Conservation (phyloP, 2,329 filamentous ascomycete species). For the Aspergillus melleus region DNA sequence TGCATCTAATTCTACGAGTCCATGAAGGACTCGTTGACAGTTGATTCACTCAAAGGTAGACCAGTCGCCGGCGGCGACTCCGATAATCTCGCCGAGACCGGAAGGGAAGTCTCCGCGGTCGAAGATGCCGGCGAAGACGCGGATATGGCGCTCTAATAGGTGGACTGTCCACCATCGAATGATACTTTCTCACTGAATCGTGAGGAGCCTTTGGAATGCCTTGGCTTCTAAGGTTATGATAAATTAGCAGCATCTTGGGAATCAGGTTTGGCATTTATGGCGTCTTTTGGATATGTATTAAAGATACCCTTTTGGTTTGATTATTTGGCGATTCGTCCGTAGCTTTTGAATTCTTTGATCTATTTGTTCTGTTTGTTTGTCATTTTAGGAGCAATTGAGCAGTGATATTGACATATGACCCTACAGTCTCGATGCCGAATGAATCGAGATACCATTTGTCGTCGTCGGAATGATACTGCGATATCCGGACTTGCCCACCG, state of each 20-base stretch:
- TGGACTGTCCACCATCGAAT: not conserved
- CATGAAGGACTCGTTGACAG: slow-evolving; percentile 6
- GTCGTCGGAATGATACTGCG: not conserved
- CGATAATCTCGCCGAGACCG: slow-evolving; percentile 63
- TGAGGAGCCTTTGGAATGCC: not conserved
- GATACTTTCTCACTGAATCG: not conserved
- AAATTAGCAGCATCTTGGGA: not conserved
- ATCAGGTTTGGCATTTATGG: not conserved
- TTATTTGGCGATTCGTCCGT: not conserved
- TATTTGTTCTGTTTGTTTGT: not conserved
- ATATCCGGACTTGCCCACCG: not conserved
- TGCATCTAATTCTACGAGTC: slow-evolving; percentile 28
- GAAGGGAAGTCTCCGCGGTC: slow-evolving; percentile 58
- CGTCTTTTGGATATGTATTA: not conserved
- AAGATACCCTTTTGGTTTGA: not conserved
- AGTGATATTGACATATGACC: slow-evolving; percentile 14
- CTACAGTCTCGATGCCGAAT: slow-evolving; percentile 1
- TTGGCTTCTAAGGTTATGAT: not conserved
- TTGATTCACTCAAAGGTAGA: slow-evolving; percentile 30
- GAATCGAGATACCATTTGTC: not conserved
- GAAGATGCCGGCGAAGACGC: slow-evolving; percentile 74
- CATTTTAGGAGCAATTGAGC: slow-evolving; percentile 12
- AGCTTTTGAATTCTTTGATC: not conserved
- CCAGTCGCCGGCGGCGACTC: slow-evolving; percentile 66
- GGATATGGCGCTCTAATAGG: slow-evolving; percentile 53